Base-by-base conservation (phyloP, 805 yeast species). In the Starmerella bombicola region DNA sequence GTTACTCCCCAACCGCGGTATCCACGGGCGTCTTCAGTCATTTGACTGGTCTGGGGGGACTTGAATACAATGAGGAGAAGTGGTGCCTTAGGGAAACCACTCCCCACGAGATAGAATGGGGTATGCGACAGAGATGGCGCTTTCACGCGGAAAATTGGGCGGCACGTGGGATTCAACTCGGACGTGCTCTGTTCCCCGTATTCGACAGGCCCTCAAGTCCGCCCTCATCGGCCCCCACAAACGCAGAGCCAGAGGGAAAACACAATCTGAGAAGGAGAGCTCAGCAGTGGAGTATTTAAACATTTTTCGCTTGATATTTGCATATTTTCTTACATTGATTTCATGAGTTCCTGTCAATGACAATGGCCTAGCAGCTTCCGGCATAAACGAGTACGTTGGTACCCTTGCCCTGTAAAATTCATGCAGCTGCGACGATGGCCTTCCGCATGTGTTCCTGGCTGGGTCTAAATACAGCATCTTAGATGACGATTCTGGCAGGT, bases 1-100 rank as follows among this genome's bases (percentile, higher is more conserved):
- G 94, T 1, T 82, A 82, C 55, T 78, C 91, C 0, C 85, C 81
- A 52, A 79, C 80, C 3, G 93, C 93, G 0, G 65, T 82, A 15
- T 60, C 77, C 1, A 78, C 91, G 1, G 93, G 93, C 10, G 75
- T 79, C 0, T 79, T 80, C 55, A 72, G 91, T 4, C 93, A 82
- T 56, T 60, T 82, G 40, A 71, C 78, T 29, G 94, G 93, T 0
- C 56, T 82, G 38, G 78, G 76, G 37, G 64, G 65, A 22, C 63
- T 65, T 38, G 57, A 56, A 16, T 79, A 83, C 83, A 12, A 19
- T 9, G 68, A 74, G 31, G 61, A 63, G 13, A 71, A 72, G 26
- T 78, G 86, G 84, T 79, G 81, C 1, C 62, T 73, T 1, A 67
- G 65, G 25, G 70, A 66, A 23, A 76, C 77, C 2, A 42, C 40